Percentiles rank a stretch among this genome's conserved stretches.
These are phyloP conservation scores for Pugionium dolabratum DNA, from an alignment of 345 rosid species.

Conservation along the genomic window DNA sequence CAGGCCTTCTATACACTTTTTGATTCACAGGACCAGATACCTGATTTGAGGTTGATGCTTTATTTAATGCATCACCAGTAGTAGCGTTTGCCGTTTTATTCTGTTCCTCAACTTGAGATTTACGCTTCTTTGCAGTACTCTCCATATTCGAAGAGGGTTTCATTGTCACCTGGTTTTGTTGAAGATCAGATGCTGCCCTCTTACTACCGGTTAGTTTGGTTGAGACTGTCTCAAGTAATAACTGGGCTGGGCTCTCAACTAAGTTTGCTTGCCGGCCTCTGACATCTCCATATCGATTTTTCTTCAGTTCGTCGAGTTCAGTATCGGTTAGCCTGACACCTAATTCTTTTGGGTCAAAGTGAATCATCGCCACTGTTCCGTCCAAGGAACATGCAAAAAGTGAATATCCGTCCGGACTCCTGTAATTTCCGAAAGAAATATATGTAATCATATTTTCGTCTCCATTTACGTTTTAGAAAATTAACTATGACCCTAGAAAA, in stretches of 20 bases:
- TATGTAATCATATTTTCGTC: conserved; percentile 1
- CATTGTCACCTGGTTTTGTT: conserved; percentile 50
- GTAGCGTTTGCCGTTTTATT: conserved; percentile 49
- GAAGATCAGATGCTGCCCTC: conserved; percentile 60
- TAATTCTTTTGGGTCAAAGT: conserved; percentile 81
- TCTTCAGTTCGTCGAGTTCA: conserved; percentile 90
- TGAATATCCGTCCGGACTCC: conserved; percentile 99
- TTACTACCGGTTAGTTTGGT: conserved; percentile 69
- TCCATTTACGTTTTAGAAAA: neutral
- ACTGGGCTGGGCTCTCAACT: conserved; percentile 91
- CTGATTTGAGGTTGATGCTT: conserved; percentile 49
- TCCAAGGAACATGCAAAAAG: conserved; percentile 98
- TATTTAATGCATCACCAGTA: conserved; percentile 57
- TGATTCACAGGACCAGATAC: conserved; percentile 88
- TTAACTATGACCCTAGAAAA: conserved; percentile 5
- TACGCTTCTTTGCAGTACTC: conserved; percentile 50
- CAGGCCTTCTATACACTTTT: conserved; percentile 90
- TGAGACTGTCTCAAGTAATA: conserved; percentile 90
- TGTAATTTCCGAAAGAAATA: conserved; percentile 38
- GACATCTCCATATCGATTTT: conserved; percentile 91
- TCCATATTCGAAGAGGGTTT: conserved; percentile 60
- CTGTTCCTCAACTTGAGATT: conserved; percentile 57
- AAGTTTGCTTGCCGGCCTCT: conserved; percentile 89
- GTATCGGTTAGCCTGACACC: conserved; percentile 71
- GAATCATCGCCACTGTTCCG: conserved; percentile 90